Evolutionary conservation across 345 rosid genomes (phyloP), one percentile per base, ranked within the genome.

Genomic region (Geranium rotundifolium): DNA sequence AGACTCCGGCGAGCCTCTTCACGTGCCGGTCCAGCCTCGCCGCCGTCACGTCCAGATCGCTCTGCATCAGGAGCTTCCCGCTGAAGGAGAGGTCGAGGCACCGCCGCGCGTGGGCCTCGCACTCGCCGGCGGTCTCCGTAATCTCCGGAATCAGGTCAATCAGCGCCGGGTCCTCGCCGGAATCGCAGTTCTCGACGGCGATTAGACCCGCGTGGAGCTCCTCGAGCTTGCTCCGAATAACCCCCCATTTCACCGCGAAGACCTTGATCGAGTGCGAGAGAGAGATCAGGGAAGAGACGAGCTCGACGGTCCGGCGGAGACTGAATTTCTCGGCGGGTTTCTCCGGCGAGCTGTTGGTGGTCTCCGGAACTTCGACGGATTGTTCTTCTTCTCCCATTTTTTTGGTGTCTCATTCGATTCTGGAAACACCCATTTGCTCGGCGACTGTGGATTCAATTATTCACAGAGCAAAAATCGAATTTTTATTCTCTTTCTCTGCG

Each of bases 41-140:
- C 0, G 82, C 78, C 59, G 88, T 60, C 3, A 84, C 76, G 69
- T 93, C 97, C 63, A 93, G 75, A 75, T 90, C 91, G 64, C 97
- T 89, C 79, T 93, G 97, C 99, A 93, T 93, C 81, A 89, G 72
- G 17, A 93, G 95, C 89, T 89, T 89, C 17, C 99, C 99, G 60
- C 82, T 79, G 81, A 76, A 89, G 6, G 90, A 78, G 62, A 83
- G 77, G 77, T 85, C 85, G 64, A 83, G 71, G 63, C 99, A 93
- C 16, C 82, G 73, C 56, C 84, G 73, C 7, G 91, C 97, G 54
- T 87, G 91, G 75, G 80, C 86, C 69, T 55, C 65, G 50, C 90
- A 80, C 56, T 81, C 84, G 18, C 65, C 71, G 17, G 77, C 72
- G 10, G 95, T 75, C 54, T 29, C 69, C 30, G 78, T 61, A 10